These are phyloP conservation scores for Pelargonium nanum DNA, from an alignment of 345 rosid genomes.

Conservation along the genomic window DNA sequence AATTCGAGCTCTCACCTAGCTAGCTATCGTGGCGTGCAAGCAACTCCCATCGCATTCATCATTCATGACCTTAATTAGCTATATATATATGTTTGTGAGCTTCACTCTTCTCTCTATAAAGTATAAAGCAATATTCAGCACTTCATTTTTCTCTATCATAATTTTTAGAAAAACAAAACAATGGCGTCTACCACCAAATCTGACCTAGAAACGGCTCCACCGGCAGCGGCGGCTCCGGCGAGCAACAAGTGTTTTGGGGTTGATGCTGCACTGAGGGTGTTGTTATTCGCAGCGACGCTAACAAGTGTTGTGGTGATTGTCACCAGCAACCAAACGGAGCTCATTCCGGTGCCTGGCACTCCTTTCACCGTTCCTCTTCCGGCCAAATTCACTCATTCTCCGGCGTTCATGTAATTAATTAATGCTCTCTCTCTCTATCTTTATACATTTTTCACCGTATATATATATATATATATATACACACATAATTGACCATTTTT, in stretches of 20 bases:
- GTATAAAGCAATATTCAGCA: no score
- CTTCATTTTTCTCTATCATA: no score
- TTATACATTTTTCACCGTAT: no score
- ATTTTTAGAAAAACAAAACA: background rate
- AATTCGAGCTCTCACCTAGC: no score
- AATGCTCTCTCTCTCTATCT: background rate
- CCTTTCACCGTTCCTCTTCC: background rate
- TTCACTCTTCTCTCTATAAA: no score
- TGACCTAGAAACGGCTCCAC: background rate
- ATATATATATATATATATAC: background rate
- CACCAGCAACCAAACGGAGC: constrained; percentile 23
- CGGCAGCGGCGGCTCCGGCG: background rate
- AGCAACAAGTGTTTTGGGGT: background rate
- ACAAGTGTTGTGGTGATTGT: constrained; percentile 19
- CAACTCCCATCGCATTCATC: no score
- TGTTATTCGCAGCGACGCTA: constrained; percentile 24
- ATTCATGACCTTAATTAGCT: no score
- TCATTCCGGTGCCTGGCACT: background rate
- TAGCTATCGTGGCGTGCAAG: no score
- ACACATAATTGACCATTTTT: background rate
- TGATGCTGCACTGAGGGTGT: constrained; percentile 23
- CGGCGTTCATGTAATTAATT: constrained; percentile 28
- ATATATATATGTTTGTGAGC: no score
- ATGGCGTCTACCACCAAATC: background rate
- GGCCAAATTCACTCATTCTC: constrained; percentile 29